These are phyloP conservation scores for Pestalotiopsis sp. DNA, from an alignment of 2,329 filamentous ascomycete species.

Conservation along the genomic window DNA sequence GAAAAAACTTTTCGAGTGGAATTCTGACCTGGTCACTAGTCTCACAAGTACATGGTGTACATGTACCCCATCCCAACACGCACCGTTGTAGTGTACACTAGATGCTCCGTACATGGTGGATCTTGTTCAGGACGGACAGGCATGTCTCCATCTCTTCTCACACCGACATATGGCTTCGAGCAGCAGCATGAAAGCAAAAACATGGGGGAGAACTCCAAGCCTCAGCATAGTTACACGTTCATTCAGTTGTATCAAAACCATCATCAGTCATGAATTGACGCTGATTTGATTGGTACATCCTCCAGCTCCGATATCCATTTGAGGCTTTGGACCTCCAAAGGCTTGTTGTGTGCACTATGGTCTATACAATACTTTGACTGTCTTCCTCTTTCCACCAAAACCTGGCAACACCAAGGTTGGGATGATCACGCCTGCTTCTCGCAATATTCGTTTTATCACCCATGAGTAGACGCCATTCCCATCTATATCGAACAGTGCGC, in stretches of 20 bases:
- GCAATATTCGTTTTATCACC: background rate
- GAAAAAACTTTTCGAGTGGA: too few species aligned
- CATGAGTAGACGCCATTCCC: background rate
- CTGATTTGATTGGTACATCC: background rate
- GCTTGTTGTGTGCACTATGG: conserved; percentile 3
- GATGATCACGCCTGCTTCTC: background rate
- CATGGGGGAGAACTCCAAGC: too few species aligned
- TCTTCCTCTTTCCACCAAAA: background rate
- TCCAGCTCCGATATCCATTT: background rate
- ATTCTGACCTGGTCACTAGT: too few species aligned
- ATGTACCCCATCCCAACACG: too few species aligned
- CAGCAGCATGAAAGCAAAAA: too few species aligned
- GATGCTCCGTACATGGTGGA: too few species aligned
- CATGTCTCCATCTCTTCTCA: too few species aligned
- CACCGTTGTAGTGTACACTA: too few species aligned
- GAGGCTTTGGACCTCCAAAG: background rate
- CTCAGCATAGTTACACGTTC: too few species aligned
- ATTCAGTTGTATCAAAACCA: background rate
- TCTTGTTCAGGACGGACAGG: too few species aligned
- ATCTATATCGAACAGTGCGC: background rate
- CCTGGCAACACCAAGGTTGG: background rate
- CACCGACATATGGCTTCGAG: too few species aligned
- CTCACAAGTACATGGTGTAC: too few species aligned
- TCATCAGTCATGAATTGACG: background rate
- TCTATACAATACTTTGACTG: conserved; percentile 9